Percentiles rank a stretch among this genome's conserved stretches.
phyloP scores from a whole-genome alignment of 345 rosid genomes.

The Clarkia xantiana region DNA sequence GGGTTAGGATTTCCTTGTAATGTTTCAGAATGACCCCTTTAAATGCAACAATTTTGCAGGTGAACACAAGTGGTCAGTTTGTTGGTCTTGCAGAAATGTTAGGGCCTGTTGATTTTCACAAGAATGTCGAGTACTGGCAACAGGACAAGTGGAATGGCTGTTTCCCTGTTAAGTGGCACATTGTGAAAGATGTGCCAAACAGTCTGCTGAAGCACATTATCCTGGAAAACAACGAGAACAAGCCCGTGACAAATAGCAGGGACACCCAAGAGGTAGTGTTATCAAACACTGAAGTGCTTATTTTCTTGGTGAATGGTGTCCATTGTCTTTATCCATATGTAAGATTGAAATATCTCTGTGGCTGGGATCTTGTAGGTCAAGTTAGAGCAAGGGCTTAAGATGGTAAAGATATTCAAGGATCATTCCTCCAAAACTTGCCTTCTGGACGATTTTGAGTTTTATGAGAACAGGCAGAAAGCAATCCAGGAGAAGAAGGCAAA shows the following conservation, averaged over 20 bases:
- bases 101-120: conserved; percentile 72
- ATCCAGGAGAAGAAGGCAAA: too few relatives aligned
- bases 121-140: conserved; percentile 70
- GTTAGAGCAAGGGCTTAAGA: too few relatives aligned
- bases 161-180: conserved; percentile 69
- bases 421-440: too few relatives aligned
- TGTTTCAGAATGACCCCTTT: not conserved
- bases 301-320: not conserved
- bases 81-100: conserved; percentile 85
- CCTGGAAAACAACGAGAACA: conserved; percentile 62
- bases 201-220: conserved; percentile 62
- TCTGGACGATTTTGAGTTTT: too few relatives aligned
- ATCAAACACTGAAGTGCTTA: not conserved
- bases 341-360: too few relatives aligned
- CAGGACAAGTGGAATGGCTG: conserved; percentile 86
- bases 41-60: conserved; percentile 20
- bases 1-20: not conserved
- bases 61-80: conserved; percentile 70
- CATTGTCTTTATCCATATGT: too few relatives aligned
- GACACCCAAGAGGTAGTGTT: conserved; percentile 73
- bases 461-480: too few relatives aligned
- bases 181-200: conserved; percentile 73
- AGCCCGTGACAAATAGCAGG: conserved; percentile 80
- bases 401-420: too few relatives aligned
- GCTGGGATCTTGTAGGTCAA: too few relatives aligned